Evolutionary conservation across 2,329 filamentous ascomycete species (phyloP), one percentile per base, ranked within the genome.

Genomic region (Colletotrichum tabaci): DNA sequence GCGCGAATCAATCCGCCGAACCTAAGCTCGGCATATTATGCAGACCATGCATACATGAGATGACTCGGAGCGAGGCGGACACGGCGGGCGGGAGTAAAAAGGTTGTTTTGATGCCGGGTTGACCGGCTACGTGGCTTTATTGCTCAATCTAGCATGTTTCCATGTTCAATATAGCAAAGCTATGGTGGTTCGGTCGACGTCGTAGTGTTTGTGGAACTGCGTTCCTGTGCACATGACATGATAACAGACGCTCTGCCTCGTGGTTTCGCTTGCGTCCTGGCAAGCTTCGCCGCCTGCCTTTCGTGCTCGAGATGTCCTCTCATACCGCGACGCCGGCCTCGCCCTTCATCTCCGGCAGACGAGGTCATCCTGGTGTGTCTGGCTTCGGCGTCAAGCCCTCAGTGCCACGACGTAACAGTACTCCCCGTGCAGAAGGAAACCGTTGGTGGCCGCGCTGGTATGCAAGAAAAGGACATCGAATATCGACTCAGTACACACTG

Each of bases 401-500:
- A 5, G 16, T 12, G 18, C 26, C 18, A 26, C 26, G 52, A 55
- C 26, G 47, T 13, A 18, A 4, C 8, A 12, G 1, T 9, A 6
- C 30, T 12, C 9, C 47, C 58, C 58, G 68, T 57, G 42, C 26
- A 49, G 42, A 67, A 30, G 21, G 21, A 55, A n/a, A 13, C 58
- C 40, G 52, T 49, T 16, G 26, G 38, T 16, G 26, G 38, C 60
- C 40, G 44, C 53, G 57, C 65, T 67, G 66, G 65, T 42, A 69
- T 72, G 65, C 69, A 72, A 68, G 69, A 72, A 71, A 62, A 69
- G 30, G 67, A 68, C 69, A 69, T 72, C 58, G 69, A 72, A 72
- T 72, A 72, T 68, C 65, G 66, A 72, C 67, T 72, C 70, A 71
- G 61, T 70, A 71, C 57, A 71, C 70, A 61, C 66, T 72, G 70